These are phyloP conservation scores for Metschnikowia lachancei DNA, from an alignment of 805 yeast species.

Conservation along the genomic window DNA sequence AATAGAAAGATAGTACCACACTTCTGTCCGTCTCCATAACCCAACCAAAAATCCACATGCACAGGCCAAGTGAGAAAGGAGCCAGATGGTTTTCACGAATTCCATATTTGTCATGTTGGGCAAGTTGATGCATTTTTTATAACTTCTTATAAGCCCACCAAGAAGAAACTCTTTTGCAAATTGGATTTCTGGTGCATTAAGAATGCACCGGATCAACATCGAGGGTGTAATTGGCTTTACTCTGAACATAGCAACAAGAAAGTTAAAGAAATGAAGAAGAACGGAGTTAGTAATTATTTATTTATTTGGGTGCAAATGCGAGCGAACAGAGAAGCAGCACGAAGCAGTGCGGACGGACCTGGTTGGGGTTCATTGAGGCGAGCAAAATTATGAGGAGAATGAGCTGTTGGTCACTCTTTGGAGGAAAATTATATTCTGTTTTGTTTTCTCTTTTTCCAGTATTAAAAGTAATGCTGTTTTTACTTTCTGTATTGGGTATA, in stretches of 20 bases:
- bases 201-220: conserved; percentile 13
- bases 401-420: too few species aligned
- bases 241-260: conserved; percentile 11
- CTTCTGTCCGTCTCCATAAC: conserved; percentile 1
- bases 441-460: too few species aligned
- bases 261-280: neutral
- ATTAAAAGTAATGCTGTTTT: too few species aligned
- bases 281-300: neutral
- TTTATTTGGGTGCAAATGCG: conserved; percentile 10
- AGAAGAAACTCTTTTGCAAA: conserved; percentile 1
- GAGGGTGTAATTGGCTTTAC: conserved; percentile 17
- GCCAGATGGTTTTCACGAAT: conserved; percentile 13
- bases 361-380: too few species aligned
- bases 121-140: conserved; percentile 4
- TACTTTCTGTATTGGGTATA: too few species aligned
- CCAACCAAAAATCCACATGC: conserved; percentile 13
- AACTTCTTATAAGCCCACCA: neutral
- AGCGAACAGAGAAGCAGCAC: neutral
- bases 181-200: conserved; percentile 14
- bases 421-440: too few species aligned
- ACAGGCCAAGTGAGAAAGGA: conserved; percentile 14
- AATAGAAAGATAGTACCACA: conserved; percentile 14
- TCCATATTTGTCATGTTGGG: conserved; percentile 12
- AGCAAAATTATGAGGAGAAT: too few species aligned
- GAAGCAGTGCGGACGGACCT: neutral